These are phyloP conservation scores for Pythium biforme DNA, from an alignment of 352 stramenopile species.

Conservation along the genomic window DNA sequence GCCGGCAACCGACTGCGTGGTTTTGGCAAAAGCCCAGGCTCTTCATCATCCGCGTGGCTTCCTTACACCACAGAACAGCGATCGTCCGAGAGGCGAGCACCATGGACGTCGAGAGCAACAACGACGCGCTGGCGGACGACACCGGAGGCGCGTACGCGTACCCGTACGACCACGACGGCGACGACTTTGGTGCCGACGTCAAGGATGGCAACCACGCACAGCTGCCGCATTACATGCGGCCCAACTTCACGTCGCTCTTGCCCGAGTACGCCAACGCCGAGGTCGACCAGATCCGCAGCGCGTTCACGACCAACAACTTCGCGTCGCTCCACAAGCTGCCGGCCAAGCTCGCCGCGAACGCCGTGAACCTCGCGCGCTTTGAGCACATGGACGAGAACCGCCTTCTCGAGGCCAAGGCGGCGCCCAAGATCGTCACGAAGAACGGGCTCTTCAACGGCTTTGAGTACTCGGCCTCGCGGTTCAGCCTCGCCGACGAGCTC, in stretches of 20 bases:
- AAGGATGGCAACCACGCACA: conserved; percentile 2
- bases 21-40: too few species aligned
- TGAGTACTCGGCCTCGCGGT: conserved; percentile 76
- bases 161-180: neutral
- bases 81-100: too few species aligned
- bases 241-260: conserved; percentile 80
- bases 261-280: conserved; percentile 81
- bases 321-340: conserved; percentile 69
- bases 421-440: conserved; percentile 52
- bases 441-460: conserved; percentile 78
- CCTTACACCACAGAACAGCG: neutral
- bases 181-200: conserved; percentile 1
- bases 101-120: conserved; percentile 18
- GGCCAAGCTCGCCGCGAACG: conserved; percentile 42
- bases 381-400: conserved; percentile 82
- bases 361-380: conserved; percentile 63
- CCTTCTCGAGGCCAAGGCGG: conserved; percentile 29
- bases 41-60: neutral
- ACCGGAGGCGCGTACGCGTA: too few species aligned
- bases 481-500: conserved; percentile 59
- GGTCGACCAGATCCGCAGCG: conserved; percentile 70
- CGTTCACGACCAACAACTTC: conserved; percentile 68
- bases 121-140: neutral
- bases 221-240: conserved; percentile 77
- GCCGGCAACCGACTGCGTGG: neutral